These are phyloP conservation scores for Yamadazyma diospyri DNA, from an alignment of 1,139 yeast species.

Conservation along the genomic window DNA sequence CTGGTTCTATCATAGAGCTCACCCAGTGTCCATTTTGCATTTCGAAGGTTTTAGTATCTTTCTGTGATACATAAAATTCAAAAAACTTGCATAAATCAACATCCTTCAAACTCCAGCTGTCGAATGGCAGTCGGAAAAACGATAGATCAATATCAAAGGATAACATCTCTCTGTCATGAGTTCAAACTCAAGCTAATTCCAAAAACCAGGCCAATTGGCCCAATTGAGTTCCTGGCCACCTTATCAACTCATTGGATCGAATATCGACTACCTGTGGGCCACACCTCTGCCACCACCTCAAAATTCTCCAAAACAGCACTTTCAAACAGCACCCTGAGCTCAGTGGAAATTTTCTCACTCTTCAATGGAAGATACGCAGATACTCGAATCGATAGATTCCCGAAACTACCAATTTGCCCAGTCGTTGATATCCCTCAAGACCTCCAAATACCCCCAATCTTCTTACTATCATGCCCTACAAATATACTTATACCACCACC, in stretches of 20 bases:
- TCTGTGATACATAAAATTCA: slow-evolving; percentile 17
- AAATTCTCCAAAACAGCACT: too few relatives aligned
- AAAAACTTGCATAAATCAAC: slow-evolving; percentile 18
- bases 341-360: too few relatives aligned
- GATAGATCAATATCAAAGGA: slow-evolving; percentile 2
- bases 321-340: too few relatives aligned
- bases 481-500: slow-evolving; percentile 39
- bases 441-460: slow-evolving; percentile 53
- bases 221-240: too few relatives aligned
- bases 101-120: slow-evolving; percentile 14
- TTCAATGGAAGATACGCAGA: slow-evolving; percentile 14
- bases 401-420: slow-evolving; percentile 56
- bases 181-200: too few relatives aligned
- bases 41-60: slow-evolving; percentile 19
- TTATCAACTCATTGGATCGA: too few relatives aligned
- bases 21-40: too few relatives aligned
- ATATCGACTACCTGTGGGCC: too few relatives aligned
- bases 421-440: slow-evolving; percentile 44
- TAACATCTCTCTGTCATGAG: slow-evolving; percentile 3
- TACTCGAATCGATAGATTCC: slow-evolving; percentile 46
- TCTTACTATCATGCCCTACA: slow-evolving; percentile 52
- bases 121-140: slow-evolving; percentile 10
- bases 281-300: too few relatives aligned
- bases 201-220: too few relatives aligned
- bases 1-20: too few relatives aligned